These are phyloP conservation scores for Phytophthora pisi DNA, from an alignment of 352 stramenopile species.

Conservation along the genomic window DNA sequence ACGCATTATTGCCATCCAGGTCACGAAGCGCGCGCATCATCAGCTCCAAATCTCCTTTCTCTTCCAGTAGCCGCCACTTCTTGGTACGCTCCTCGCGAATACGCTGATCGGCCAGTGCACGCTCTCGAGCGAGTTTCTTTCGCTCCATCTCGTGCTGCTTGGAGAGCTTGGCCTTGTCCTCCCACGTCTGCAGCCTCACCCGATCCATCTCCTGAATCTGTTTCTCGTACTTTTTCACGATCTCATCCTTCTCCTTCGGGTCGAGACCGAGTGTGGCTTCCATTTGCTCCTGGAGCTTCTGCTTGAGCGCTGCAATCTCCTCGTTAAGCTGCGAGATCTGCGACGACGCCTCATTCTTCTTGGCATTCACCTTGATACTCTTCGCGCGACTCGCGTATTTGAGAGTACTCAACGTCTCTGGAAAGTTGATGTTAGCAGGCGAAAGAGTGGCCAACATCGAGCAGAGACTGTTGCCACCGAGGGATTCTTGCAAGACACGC, in stretches of 20 bases:
- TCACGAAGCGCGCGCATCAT: slow-evolving; percentile 79
- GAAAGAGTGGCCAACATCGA: slow-evolving; percentile 96
- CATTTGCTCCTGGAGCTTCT: slow-evolving; percentile 85
- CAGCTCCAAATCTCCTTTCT: slow-evolving; percentile 84
- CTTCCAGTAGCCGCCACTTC: slow-evolving; percentile 86
- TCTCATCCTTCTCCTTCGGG: slow-evolving; percentile 88
- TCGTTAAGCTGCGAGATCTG: slow-evolving; percentile 92
- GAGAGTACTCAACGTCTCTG: slow-evolving; percentile 96
- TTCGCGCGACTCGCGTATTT: slow-evolving; percentile 96
- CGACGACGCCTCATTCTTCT: slow-evolving; percentile 92
- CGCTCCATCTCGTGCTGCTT: slow-evolving; percentile 89
- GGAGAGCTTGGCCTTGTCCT: slow-evolving; percentile 86
- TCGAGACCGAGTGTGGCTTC: slow-evolving; percentile 65
- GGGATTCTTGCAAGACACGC: slow-evolving; percentile 90
- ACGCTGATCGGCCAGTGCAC: slow-evolving; percentile 77
- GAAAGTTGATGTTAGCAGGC: slow-evolving; percentile 94
- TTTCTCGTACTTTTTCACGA: slow-evolving; percentile 86
- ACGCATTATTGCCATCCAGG: slow-evolving; percentile 45
- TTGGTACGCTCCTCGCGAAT: slow-evolving; percentile 81
- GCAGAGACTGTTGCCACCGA: slow-evolving; percentile 94
- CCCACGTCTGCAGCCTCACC: slow-evolving; percentile 86
- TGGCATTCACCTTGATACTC: slow-evolving; percentile 93
- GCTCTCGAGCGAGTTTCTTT: slow-evolving; percentile 80
- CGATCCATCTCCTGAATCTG: slow-evolving; percentile 92
- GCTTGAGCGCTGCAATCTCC: slow-evolving; percentile 88